Evolutionary conservation across 2,329 filamentous ascomycete genomes (phyloP).

Genomic region (Aureobasidium sp.): DNA sequence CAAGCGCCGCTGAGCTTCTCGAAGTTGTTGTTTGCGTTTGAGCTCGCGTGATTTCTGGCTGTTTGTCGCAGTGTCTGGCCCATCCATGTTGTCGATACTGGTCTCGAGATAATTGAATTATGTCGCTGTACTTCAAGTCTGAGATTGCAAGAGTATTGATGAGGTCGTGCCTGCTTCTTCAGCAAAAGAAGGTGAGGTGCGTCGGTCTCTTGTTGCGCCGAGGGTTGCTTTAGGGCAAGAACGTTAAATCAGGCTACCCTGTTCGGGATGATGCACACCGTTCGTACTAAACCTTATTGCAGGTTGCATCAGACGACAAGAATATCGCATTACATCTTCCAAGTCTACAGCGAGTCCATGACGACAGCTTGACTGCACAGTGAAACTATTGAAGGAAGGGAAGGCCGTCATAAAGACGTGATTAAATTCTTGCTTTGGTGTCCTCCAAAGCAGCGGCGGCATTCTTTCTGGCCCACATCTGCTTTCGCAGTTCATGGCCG

Average conservation of each 20-base stretch:
- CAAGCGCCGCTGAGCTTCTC: neutral
- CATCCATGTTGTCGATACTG: neutral
- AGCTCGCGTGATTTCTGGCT: neutral
- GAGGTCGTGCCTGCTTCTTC: neutral
- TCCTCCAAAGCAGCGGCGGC: neutral
- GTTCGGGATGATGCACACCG: neutral
- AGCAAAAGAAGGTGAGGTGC: neutral
- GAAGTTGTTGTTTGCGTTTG: neutral
- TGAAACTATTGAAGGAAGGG: neutral
- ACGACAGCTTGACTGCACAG: neutral
- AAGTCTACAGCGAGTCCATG: neutral
- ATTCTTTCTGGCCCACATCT: constrained; percentile 17
- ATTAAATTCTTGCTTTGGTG: neutral
- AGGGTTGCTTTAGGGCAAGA: neutral
- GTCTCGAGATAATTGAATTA: neutral
- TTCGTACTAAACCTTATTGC: neutral
- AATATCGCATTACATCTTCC: neutral
- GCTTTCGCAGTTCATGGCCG: constrained; percentile 14
- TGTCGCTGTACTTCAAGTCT: neutral
- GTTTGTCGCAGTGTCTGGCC: neutral
- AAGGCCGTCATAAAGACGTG: neutral
- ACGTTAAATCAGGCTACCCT: neutral
- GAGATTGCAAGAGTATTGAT: neutral
- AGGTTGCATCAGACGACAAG: neutral
- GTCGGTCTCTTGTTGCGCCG: neutral